Evolutionary conservation across 2,329 filamentous ascomycete species (phyloP).

Genomic region (Venturiaceae sp.): DNA sequence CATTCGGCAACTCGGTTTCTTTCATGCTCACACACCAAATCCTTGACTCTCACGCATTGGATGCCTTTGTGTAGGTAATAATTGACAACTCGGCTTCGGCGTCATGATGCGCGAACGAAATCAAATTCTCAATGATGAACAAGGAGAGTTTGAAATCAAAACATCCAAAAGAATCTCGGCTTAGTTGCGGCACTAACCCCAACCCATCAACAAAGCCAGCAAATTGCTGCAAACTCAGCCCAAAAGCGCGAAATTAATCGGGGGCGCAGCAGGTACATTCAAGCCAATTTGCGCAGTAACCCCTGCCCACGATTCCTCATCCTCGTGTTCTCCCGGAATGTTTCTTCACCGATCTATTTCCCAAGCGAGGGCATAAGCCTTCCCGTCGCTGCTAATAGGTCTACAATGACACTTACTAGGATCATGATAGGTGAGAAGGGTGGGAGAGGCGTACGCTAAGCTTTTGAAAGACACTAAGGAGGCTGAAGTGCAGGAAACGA

Average conservation of each 20-base stretch:
- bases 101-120: neutral
- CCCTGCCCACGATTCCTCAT: too few relatives aligned
- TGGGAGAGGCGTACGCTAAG: neutral
- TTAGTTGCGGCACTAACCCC: neutral
- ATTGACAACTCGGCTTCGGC: neutral
- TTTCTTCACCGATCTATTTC: neutral
- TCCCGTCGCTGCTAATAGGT: neutral
- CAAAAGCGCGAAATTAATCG: neutral
- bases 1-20: neutral
- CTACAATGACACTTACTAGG: neutral
- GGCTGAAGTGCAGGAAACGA: neutral
- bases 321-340: neutral
- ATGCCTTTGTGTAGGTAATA: neutral
- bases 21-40: too few relatives aligned
- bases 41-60: neutral
- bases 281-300: too few relatives aligned
- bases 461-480: neutral
- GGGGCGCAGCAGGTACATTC: conserved; percentile 1
- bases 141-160: neutral
- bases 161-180: neutral
- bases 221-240: neutral
- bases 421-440: neutral
- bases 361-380: neutral
- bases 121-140: neutral
- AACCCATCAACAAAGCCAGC: neutral